Evolutionary conservation across 1,284 basidiomycete genomes (phyloP), one percentile per base, ranked within the genome.

Genomic region (Tausonia pullulans): DNA sequence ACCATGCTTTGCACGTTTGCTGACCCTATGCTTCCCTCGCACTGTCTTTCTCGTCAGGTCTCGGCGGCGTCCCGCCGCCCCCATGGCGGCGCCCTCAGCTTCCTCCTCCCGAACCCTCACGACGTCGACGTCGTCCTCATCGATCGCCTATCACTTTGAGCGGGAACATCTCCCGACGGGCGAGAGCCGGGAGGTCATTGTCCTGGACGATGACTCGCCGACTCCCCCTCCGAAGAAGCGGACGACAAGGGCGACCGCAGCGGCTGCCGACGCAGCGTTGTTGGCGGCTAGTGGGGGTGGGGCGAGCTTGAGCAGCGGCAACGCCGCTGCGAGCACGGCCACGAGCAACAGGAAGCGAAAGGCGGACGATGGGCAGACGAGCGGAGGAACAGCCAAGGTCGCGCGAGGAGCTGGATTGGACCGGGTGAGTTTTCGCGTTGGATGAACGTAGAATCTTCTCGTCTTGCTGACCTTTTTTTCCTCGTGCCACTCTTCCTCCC

Each of bases 181-280:
- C 7, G 58, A 55, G 48, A 58, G 52, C 7, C 39, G 58, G 3
- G 63, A 64, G 45, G 58, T 60, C 39, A 53, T 64, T 10, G 58
- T 64, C 41, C 52, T 64, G 13, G 62, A 64, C 44, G 63, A 64
- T 53, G 53, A 50, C 1, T 43, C 51, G 3, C 46, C 63, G 39
- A 58, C 63, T 6, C 58, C 63, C 3, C 72, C 74, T 10, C 69
- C 72, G 54, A 75, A 75, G 67, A 68, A 74, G 45, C 74, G 74
- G 48, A 69, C 74, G 46, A 72, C 72, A 1, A 67, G 70, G 62
- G 72, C 68, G 2, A 73, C 74, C 0, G 72, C 72, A 3, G 74
- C 72, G 51, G 70, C 70, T 10, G 68, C 68, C 11, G 72, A 70
- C 43, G 69, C 69, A 10, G 68, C 68, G 16, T 66, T 62, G 39